Percentiles rank a stretch among this genome's conserved stretches.
Conservation (phyloP, 1,139 yeast species). For the Zygoascus hellenicus region DNA sequence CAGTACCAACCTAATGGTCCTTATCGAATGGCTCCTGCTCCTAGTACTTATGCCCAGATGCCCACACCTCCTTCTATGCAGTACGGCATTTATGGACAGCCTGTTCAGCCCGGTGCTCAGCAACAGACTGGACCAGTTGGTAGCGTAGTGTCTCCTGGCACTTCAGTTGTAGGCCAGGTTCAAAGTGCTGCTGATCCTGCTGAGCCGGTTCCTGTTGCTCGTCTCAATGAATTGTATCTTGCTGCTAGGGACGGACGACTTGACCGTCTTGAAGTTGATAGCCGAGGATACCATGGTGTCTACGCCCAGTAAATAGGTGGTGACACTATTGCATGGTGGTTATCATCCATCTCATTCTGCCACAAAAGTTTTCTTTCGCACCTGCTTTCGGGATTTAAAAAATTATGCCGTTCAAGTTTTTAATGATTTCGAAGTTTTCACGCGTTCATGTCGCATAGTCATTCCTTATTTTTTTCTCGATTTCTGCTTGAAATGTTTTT, state of each 20-base stretch:
- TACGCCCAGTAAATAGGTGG: conserved; percentile 32
- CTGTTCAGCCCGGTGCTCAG: conserved; percentile 3
- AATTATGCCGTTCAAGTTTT: too few species aligned
- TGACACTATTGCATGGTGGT: not conserved
- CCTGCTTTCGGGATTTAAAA: not conserved
- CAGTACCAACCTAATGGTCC: conserved; percentile 23
- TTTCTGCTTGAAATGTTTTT: conserved; percentile 11
- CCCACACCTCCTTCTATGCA: conserved; percentile 1
- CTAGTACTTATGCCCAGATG: conserved; percentile 15
- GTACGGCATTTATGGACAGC: conserved; percentile 5
- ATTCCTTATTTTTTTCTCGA: conserved; percentile 10
- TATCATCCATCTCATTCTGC: not conserved
- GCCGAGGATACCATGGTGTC: conserved; percentile 40
- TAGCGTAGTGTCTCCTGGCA: conserved; percentile 6
- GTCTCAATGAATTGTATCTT: conserved; percentile 43
- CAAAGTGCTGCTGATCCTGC: conserved; percentile 7
- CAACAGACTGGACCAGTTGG: not conserved
- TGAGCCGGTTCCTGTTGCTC: conserved; percentile 37
- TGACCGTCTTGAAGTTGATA: conserved; percentile 43
- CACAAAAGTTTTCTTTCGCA: conserved; percentile 4
- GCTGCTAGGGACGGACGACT: conserved; percentile 46
- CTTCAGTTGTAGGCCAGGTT: conserved; percentile 11
- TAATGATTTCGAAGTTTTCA: not conserved
- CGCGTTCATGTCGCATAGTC: conserved; percentile 5
- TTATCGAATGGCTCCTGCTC: conserved; percentile 32